Percentiles rank a stretch among this genome's conserved stretches.
These are phyloP conservation scores for Epichloe baconii DNA, from an alignment of 2,329 filamentous ascomycete species.

Conservation along the genomic window DNA sequence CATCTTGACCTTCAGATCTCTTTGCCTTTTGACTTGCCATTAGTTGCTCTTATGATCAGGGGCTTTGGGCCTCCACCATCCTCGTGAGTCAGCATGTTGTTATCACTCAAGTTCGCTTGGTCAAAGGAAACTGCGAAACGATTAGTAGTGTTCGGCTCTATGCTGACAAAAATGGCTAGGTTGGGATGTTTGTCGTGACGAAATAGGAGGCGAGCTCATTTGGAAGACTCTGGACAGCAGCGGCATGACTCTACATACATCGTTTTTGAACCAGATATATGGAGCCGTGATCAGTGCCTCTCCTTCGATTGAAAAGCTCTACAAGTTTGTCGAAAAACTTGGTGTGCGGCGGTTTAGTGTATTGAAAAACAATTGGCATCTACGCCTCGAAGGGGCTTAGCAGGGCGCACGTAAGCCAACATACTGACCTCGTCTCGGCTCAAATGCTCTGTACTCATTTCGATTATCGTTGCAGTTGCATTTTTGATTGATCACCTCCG, in stretches of 20 bases:
- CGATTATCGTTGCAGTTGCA: neutral
- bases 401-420: neutral
- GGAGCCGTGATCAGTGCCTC: conserved; percentile 58
- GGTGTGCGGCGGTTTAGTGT: neutral
- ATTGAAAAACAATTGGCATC: neutral
- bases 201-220: conserved; percentile 19
- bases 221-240: neutral
- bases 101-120: conserved; percentile 11
- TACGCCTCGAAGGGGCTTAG: neutral
- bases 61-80: conserved; percentile 47
- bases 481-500: too few relatives aligned
- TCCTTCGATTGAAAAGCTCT: conserved; percentile 53
- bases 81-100: conserved; percentile 47
- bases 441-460: conserved; percentile 18
- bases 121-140: neutral
- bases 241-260: conserved; percentile 31
- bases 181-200: conserved; percentile 30
- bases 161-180: conserved; percentile 13
- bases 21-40: conserved; percentile 54
- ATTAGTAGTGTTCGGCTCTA: neutral
- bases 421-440: conserved; percentile 27
- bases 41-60: conserved; percentile 70
- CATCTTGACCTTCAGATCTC: conserved; percentile 53
- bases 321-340: conserved; percentile 63
- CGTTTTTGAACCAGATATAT: conserved; percentile 68